A percentile compares a stretch with the other conserved stretches of the same genome.
These are phyloP conservation scores for Trebouxiophyceae sp. DNA, from an alignment of 163 green algal genomes.

Conservation along the genomic window DNA sequence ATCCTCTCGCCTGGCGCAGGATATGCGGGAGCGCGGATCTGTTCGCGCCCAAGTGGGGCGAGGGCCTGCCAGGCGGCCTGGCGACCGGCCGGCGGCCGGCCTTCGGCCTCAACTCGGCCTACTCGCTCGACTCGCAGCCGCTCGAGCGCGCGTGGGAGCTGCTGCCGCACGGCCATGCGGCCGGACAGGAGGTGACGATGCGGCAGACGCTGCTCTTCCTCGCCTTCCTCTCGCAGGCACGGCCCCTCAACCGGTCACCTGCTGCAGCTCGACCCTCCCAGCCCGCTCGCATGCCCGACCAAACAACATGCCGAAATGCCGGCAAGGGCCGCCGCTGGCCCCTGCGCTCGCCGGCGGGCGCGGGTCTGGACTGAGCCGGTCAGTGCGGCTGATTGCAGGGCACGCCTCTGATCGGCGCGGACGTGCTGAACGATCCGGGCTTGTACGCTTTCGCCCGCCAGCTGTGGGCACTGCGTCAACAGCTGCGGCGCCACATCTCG, in stretches of 20 bases:
- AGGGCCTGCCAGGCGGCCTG: conserved; percentile 30
- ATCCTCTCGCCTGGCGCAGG: no score
- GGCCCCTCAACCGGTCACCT: not conserved
- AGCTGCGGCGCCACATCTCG: not conserved
- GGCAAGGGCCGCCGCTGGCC: no score
- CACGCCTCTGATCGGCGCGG: not conserved
- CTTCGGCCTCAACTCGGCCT: conserved; percentile 27
- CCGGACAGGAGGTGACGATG: not conserved
- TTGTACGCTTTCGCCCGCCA: not conserved
- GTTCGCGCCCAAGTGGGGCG: conserved; percentile 17
- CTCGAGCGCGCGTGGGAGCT: not conserved
- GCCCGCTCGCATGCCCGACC: not conserved
- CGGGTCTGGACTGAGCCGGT: not conserved
- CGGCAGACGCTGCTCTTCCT: not conserved
- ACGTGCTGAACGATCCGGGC: conserved; percentile 2
- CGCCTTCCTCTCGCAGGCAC: not conserved
- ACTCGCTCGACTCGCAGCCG: conserved; percentile 7
- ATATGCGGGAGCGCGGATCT: conserved; percentile 26
- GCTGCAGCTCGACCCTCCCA: not conserved
- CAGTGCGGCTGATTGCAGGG: conserved; percentile 1
- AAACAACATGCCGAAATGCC: no score
- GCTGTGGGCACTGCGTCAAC: not conserved
- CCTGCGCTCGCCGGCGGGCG: no score
- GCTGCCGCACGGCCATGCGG: not conserved
- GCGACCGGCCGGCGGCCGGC: conserved; percentile 21